A percentile compares a stretch with the other conserved stretches of the same genome.
These are phyloP conservation scores for Eragrostis nindensis DNA, from an alignment of 176 grass and related monocot species.

Conservation along the genomic window DNA sequence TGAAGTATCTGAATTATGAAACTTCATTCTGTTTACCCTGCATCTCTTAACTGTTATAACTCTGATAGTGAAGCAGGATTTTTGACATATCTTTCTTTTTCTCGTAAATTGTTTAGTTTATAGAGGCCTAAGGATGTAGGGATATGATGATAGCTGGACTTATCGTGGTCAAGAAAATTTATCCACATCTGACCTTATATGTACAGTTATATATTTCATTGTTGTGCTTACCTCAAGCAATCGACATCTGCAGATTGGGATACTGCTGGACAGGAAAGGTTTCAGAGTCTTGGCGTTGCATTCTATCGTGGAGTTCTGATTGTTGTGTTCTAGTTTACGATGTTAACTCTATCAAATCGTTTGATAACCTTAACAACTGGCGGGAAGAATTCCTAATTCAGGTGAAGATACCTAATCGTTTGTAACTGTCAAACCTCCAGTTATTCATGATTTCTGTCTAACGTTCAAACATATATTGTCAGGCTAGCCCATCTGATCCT, in stretches of 20 bases:
- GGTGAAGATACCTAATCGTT: conserved; percentile 39
- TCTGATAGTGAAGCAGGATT: neutral
- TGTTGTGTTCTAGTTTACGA: conserved; percentile 89
- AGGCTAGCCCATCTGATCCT: conserved; percentile 88
- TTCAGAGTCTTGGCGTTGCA: conserved; percentile 85
- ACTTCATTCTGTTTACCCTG: neutral
- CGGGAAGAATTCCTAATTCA: conserved; percentile 93
- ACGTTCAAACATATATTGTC: conserved; percentile 13
- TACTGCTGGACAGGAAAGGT: conserved; percentile 89
- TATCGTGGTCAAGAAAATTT: neutral
- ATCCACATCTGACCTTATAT: neutral
- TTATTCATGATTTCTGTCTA: conserved; percentile 24
- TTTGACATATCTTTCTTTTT: neutral
- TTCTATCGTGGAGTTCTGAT: conserved; percentile 91
- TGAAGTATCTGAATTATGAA: conserved; percentile 6
- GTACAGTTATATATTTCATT: neutral
- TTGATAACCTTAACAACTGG: conserved; percentile 93
- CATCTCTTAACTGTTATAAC: conserved; percentile 1
- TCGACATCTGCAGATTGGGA: conserved; percentile 75
- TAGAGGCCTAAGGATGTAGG: neutral
- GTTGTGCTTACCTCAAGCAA: neutral
- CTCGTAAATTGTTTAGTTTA: neutral
- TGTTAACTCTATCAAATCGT: conserved; percentile 91
- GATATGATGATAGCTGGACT: neutral
- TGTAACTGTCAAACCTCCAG: neutral